Evolutionary conservation across 2,329 filamentous ascomycete genomes (phyloP), one percentile per base, ranked within the genome.

Genomic region (Pseudocercospora pini-densiflorae): DNA sequence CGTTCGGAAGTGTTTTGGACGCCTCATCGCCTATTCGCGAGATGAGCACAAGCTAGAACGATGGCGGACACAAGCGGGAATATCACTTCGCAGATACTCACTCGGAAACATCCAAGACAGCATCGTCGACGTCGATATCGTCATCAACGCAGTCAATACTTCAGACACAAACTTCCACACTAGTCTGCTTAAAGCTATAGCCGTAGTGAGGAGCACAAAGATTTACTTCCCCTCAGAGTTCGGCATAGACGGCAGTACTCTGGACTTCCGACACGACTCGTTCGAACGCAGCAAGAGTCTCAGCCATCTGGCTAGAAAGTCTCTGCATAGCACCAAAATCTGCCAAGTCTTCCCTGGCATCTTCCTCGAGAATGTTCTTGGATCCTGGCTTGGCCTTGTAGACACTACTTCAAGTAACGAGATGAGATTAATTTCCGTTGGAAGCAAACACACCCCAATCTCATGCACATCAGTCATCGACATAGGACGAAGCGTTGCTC

Each of bases 141-240:
- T 65, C 10, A 36, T 65, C 45, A 58, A 65, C 47, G 63, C 58
- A 16, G 51, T 61, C 49, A 51, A 36, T 40, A 43, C 63, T 14
- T 60, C 63, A 9, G 47, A 49, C 9, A 40, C 21, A 12, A 31
- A 61, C 31, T 65, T 65, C 58, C 59, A 58, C 10, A 33, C 33
- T 24, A 23, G 23, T n/a, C 36, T 65, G 4, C 31, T 65, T 24
- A 49, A 27, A 45, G 63, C 63, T n/a, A 61, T 65, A 47, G 63
- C 58, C 7, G 23, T 14, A 5, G 9, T 23, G 19, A 43, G 21
- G 21, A 54, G 55, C 29, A 49, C 55, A 24, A 57, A 24, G 36
- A 24, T 61, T 21, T 65, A 61, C 33, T 65, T 65, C 36, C 63
- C 63, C 7, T 49, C 58, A 27, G 63, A 65, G 31, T 65, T 65